Evolutionary conservation across 805 yeast genomes (phyloP).

Genomic region (Saturnispora serradocipensis): DNA sequence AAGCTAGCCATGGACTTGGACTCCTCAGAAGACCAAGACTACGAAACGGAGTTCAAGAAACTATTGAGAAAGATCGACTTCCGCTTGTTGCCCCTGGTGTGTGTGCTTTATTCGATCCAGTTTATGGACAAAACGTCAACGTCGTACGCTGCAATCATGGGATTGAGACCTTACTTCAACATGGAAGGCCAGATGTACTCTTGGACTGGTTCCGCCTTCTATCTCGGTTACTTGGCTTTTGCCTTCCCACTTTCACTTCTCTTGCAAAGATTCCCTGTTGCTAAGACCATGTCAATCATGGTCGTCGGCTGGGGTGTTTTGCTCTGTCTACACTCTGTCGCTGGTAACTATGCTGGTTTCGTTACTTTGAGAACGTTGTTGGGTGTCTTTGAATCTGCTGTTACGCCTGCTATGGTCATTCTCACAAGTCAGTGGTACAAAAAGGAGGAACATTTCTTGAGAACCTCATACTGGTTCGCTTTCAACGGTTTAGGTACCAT

Average conservation of each 20-base stretch:
- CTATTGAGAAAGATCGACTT: constrained; percentile 27
- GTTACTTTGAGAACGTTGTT: constrained; percentile 37
- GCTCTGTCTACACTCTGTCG: constrained; percentile 40
- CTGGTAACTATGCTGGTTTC: constrained; percentile 36
- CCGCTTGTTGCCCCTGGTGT: constrained; percentile 27
- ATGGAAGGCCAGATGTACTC: constrained; percentile 38
- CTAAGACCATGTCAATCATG: constrained; percentile 29
- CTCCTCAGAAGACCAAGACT: background rate
- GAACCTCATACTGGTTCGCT: constrained; percentile 19
- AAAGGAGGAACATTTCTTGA: constrained; percentile 21
- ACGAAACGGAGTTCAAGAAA: constrained; percentile 7
- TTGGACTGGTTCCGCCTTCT: constrained; percentile 34
- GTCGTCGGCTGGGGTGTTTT: constrained; percentile 41
- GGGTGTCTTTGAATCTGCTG: constrained; percentile 32
- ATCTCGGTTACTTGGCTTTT: constrained; percentile 37
- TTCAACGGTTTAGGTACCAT: constrained; percentile 39
- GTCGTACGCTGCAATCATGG: constrained; percentile 39
- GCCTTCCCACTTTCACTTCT: constrained; percentile 35
- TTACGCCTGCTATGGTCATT: constrained; percentile 28
- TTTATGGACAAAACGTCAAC: constrained; percentile 35
- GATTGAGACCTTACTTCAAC: constrained; percentile 31
- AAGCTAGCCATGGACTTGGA: background rate
- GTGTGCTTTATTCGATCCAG: constrained; percentile 22
- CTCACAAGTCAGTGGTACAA: constrained; percentile 25
- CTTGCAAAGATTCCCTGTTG: constrained; percentile 32